Base-by-base conservation (phyloP, 1,284 basidiomycete genomes). In the Ceratobasidium sp. region DNA sequence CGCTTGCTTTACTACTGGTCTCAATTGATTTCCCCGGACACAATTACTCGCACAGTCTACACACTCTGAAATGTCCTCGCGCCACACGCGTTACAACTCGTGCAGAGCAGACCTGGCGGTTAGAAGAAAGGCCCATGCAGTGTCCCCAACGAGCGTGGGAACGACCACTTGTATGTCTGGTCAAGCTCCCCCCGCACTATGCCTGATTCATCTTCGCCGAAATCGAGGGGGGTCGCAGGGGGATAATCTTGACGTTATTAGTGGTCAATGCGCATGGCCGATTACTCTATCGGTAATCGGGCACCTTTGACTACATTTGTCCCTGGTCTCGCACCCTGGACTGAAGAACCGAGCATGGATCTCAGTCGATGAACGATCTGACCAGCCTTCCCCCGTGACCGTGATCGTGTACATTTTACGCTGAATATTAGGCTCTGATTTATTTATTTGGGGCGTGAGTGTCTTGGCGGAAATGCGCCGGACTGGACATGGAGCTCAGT, bases 21-120 rank as follows among this genome's bases (percentile, higher is more conserved):
- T 71, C 69, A 71, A 42, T 71, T 71, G 69, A 56, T 61, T 46
- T 61, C 57, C 23, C 69, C 69, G 69, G 44, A 20, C 38, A 26
- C 42, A 26, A 28, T 48, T 40, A 42, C 28, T 33, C 40, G 56
- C 54, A 48, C 56, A 61, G 56, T 56, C 52, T 42, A 54, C 38
- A 70, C 20, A 42, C 48, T 70, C 61, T 64, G 61, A 64, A 64
- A 64, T 44, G 40, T 64, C 15, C n/a, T n/a, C 44, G 40, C 61
- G 61, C 61, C 61, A 64, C 61, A 64, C 40, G 61, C 61, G 17
- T n/a, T 44, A 20, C 15, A 64, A 9, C 40, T 10, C 61, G 61
- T 64, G 61, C 40, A 64, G 20, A 38, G 61, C 6, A 33, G 17
- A n/a, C 10, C 48, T 33, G 28, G 17, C 40, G 38, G 38, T 20